phyloP scores from a whole-genome alignment of 2,329 filamentous ascomycete species.

The Pseudopithomyces maydicus region DNA sequence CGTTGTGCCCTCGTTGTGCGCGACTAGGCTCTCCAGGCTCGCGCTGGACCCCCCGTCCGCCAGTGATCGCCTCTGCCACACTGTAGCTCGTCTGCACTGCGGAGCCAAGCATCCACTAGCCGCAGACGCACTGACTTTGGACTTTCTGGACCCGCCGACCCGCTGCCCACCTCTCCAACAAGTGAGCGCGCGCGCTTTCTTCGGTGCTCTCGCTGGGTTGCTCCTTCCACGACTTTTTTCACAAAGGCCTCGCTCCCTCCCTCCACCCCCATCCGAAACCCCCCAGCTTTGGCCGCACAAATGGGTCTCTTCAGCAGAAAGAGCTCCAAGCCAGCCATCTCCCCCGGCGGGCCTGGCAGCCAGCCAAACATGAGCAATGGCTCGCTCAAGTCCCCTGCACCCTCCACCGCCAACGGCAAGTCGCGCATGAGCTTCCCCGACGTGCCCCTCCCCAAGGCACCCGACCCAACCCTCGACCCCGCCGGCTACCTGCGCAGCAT shows the following conservation, averaged over 20 bases:
- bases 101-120: constrained; percentile 6
- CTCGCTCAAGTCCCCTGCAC: constrained; percentile 57
- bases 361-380: constrained; percentile 53
- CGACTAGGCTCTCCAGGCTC: neutral
- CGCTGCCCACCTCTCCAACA: constrained; percentile 1
- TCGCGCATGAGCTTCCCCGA: constrained; percentile 64
- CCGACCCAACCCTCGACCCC: constrained; percentile 86
- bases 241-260: constrained; percentile 2
- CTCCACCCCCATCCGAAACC: constrained; percentile 3
- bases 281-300: constrained; percentile 11
- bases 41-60: neutral
- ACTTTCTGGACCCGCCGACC: constrained; percentile 1
- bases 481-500: constrained; percentile 90
- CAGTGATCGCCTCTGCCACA: neutral
- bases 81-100: neutral
- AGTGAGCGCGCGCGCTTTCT: constrained; percentile 1
- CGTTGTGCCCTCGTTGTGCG: too few relatives aligned
- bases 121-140: constrained; percentile 1
- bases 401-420: constrained; percentile 44
- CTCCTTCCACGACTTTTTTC: constrained; percentile 6
- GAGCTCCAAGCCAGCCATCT: constrained; percentile 47
- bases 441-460: constrained; percentile 79
- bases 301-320: constrained; percentile 62
- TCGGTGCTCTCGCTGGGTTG: neutral
- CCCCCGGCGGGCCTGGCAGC: constrained; percentile 33